Evolutionary conservation across 805 yeast species (phyloP), one percentile per base, ranked within the genome.

Genomic region (Candida multigemmis): DNA sequence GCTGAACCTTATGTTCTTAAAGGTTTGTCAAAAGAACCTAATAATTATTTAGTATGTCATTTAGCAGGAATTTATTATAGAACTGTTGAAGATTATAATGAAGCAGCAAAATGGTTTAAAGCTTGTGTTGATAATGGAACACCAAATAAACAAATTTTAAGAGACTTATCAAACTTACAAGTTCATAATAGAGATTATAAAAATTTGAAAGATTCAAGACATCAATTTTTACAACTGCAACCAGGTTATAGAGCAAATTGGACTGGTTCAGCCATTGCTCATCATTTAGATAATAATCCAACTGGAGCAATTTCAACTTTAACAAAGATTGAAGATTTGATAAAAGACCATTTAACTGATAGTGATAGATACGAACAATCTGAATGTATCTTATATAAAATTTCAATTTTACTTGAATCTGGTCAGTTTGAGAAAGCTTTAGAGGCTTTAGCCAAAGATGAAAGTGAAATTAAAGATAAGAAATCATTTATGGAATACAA

Each of bases 171-270:
- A 9, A 62, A 77, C 23, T 65, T 84, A 54, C 89, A 87, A 45
- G 60, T 81, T 16, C 97, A 91, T 43, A 62, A 67, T 36, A 74
- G 96, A 34, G 87, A 84, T 44, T 84, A 61, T 47, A 71, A 70
- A 40, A 65, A 65, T 14, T 65, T 80, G 35, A 65, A 71, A 4
- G 69, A 57, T 7, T 69, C 89, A 2, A 70, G 96, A 41, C 74
- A 71, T 33, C 63, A 65, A 20, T 76, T 74, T 42, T 65, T 91
- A 51, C 82, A 79, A 41, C 67, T 70, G 14, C 77, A 71, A 40
- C 75, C 91, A 7, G 94, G 94, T 0, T 82, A 74, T 48, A 70
- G 96, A 37, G 86, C 89, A 35, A 82, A 84, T 46, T 87, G 96
- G 95, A 81, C 94, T 2, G 77, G 79, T 0, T 65, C 81, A 27